Conservation (phyloP, 805 yeast species). For the Saccharomycodes ludwigii region DNA sequence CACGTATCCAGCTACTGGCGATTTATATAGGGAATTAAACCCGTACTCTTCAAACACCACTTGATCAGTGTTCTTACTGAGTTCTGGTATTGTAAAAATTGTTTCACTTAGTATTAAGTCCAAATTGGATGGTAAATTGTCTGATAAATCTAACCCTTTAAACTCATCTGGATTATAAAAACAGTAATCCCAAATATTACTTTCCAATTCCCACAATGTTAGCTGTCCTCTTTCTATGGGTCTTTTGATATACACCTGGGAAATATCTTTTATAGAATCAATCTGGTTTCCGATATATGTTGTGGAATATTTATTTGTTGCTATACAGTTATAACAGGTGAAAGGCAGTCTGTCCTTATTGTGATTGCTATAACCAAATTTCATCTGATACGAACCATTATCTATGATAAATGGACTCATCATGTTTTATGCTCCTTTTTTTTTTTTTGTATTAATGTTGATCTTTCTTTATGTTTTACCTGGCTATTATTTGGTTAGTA, state of each 20-base stretch:
- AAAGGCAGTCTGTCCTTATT: conserved; percentile 29
- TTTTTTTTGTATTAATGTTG: too few relatives aligned
- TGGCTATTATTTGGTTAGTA: too few relatives aligned
- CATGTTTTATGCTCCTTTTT: too few relatives aligned
- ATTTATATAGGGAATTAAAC: conserved; percentile 55
- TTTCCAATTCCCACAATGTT: conserved; percentile 83
- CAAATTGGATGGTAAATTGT: conserved; percentile 28
- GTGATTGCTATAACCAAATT: conserved; percentile 38
- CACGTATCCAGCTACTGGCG: conserved; percentile 45
- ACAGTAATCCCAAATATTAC: conserved; percentile 80
- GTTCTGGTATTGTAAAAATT: conserved; percentile 68
- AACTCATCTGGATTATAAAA: conserved; percentile 35
- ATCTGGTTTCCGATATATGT: conserved; percentile 63
- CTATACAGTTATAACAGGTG: conserved; percentile 54
- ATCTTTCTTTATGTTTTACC: too few relatives aligned
- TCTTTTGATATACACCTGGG: conserved; percentile 61
- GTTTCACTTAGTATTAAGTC: conserved; percentile 67
- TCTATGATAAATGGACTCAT: too few relatives aligned
- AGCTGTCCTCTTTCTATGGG: conserved; percentile 87
- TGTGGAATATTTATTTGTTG: conserved; percentile 64
- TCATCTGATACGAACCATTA: conserved; percentile 80
- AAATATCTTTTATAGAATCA: conserved; percentile 51
- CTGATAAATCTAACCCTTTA: conserved; percentile 29
- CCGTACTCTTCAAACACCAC: conserved; percentile 91
- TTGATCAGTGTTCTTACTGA: conserved; percentile 80